Evolutionary conservation across 805 yeast genomes (phyloP).

Genomic region (Lipomyces mesembrius): DNA sequence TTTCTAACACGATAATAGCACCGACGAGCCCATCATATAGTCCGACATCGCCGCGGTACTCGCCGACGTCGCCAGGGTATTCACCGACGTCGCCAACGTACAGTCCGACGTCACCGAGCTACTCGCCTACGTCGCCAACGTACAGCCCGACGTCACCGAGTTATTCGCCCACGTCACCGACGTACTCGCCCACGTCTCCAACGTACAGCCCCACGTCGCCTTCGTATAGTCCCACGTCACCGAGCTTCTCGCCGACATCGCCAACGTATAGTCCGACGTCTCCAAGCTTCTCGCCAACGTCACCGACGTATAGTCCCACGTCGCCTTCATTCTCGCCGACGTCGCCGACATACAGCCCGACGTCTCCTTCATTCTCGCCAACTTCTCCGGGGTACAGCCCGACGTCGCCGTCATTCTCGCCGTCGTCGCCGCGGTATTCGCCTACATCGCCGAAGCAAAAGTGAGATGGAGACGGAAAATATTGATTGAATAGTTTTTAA

Average conservation of each 20-base stretch:
- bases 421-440: conserved; percentile 67
- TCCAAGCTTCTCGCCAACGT: conserved; percentile 74
- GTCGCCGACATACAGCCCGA: conserved; percentile 78
- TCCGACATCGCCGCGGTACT: conserved; percentile 69
- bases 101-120: conserved; percentile 74
- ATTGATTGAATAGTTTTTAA: neutral
- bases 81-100: conserved; percentile 87
- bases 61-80: conserved; percentile 73
- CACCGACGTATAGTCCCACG: conserved; percentile 70
- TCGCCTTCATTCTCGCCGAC: conserved; percentile 83
- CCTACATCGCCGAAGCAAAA: conserved; percentile 62
- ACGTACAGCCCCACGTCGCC: conserved; percentile 80
- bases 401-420: conserved; percentile 74
- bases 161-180: conserved; percentile 69
- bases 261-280: conserved; percentile 68
- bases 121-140: conserved; percentile 68
- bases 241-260: conserved; percentile 77
- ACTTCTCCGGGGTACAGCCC: conserved; percentile 69
- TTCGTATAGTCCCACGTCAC: conserved; percentile 77
- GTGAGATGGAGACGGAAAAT: neutral
- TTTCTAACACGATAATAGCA: conserved; percentile 9
- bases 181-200: conserved; percentile 70
- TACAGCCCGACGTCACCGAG: conserved; percentile 61
- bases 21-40: conserved; percentile 67
- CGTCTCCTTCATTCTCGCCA: conserved; percentile 70